Conservation (phyloP, 2,329 filamentous ascomycete species). For the Trichoderma gracile region DNA sequence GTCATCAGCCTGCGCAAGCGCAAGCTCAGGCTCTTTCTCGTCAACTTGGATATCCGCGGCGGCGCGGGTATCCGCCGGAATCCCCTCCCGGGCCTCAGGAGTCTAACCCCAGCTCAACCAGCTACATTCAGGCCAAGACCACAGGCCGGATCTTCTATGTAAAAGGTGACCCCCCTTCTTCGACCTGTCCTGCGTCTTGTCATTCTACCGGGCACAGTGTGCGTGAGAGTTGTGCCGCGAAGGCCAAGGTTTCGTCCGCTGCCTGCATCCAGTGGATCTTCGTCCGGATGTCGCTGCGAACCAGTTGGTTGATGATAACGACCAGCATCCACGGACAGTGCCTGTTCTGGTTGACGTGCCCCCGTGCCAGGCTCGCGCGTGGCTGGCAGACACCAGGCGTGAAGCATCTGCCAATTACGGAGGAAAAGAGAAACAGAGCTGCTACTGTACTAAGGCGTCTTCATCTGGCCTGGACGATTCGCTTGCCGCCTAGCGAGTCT, state of each 20-base stretch:
- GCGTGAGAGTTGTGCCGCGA: neutral
- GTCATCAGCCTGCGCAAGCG: neutral
- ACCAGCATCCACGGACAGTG: neutral
- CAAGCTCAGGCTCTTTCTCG: neutral
- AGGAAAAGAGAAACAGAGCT: neutral
- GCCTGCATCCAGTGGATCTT: neutral
- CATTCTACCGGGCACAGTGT: neutral
- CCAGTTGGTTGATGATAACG: neutral
- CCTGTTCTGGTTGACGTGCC: slow-evolving; percentile 1
- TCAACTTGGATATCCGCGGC: slow-evolving; percentile 2
- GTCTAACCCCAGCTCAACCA: neutral
- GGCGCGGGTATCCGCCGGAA: slow-evolving; percentile 2
- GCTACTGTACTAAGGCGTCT: neutral
- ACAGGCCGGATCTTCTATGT: slow-evolving; percentile 1
- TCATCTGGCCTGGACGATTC: slow-evolving; percentile 10
- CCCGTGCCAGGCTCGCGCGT: neutral
- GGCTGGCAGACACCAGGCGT: neutral
- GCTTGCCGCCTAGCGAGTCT: slow-evolving; percentile 12
- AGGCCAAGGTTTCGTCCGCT: neutral
- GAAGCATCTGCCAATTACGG: neutral
- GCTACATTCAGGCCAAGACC: neutral
- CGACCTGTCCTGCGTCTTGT: neutral
- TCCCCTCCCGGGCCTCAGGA: slow-evolving; percentile 6
- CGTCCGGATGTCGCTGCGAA: slow-evolving; percentile 22
- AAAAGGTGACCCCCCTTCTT: neutral